Percentiles rank a stretch among this genome's conserved stretches.
These are phyloP conservation scores for Monosporascus sp. DNA, from an alignment of 2,329 filamentous ascomycete species.

Conservation along the genomic window DNA sequence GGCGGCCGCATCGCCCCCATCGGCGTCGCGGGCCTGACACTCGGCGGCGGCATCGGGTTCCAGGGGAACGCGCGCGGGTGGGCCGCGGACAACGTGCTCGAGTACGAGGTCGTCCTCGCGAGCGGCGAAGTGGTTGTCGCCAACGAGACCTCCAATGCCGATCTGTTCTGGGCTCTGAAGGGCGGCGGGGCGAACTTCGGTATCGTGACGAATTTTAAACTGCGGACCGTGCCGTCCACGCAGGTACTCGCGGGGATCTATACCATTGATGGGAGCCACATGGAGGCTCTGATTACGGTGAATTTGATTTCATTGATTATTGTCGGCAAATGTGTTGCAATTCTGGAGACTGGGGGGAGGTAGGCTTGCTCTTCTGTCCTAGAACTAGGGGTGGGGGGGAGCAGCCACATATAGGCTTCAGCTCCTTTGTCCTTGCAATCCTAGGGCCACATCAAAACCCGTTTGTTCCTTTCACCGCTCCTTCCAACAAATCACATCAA, in stretches of 20 bases:
- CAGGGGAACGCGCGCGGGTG: slow-evolving; percentile 40
- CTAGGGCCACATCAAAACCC: no score
- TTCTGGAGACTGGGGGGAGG: no score
- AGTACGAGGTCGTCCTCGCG: slow-evolving; percentile 43
- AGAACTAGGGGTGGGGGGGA: no score
- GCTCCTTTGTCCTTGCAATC: no score
- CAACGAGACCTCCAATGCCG: slow-evolving; percentile 30
- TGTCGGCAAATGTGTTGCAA: no score
- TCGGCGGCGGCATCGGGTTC: slow-evolving; percentile 45
- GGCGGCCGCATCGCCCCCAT: slow-evolving; percentile 33
- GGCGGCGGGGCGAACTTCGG: slow-evolving; percentile 50
- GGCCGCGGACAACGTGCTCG: slow-evolving; percentile 37
- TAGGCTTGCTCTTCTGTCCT: no score
- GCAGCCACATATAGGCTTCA: no score
- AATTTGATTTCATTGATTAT: neutral
- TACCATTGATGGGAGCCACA: slow-evolving; percentile 13
- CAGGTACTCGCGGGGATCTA: slow-evolving; percentile 15
- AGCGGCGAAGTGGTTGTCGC: slow-evolving; percentile 39
- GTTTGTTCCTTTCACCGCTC: no score
- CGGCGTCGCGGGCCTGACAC: slow-evolving; percentile 36
- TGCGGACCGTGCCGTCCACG: slow-evolving; percentile 5
- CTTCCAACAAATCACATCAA: no score
- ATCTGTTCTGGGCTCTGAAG: slow-evolving; percentile 44
- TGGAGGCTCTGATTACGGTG: slow-evolving; percentile 13
- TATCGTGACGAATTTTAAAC: slow-evolving; percentile 33